Base-by-base conservation (phyloP, 2,329 filamentous ascomycete species). In the Aspergillus arachidicola region DNA sequence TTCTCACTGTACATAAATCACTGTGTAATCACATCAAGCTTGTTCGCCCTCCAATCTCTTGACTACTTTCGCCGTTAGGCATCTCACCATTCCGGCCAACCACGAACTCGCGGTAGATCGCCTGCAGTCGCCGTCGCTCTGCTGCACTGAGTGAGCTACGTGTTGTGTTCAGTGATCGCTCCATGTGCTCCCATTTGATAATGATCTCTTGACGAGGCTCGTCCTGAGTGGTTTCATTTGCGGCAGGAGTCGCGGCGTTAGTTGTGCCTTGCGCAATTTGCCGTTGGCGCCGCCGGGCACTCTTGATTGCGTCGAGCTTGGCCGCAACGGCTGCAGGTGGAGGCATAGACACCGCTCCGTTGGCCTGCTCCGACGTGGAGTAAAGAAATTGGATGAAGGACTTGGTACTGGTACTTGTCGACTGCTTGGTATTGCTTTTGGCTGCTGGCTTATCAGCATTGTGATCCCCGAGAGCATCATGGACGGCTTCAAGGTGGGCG, bases 401-500 rank as follows among this genome's bases (percentile, higher is more conserved):
- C 62, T 75, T 78, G 68, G 62, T 78, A 73, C 67, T 75, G 74
- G 58, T 78, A 75, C 66, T 63, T 56, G 72, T 58, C 5, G 79
- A 72, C 26, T 68, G 65, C 54, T 74, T 76, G 7, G 69, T 64
- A 10, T 66, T 68, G 30, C 72, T 70, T 38, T 71, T 78, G 66
- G 46, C 69, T 64, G 53, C 70, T 55, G 63, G 55, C 64, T 85
- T 82, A 34, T 87, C 82, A 10, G 66, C 67, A 0, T 72, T 69
- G 36, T 69, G 72, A 71, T 89, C 87, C 59, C 88, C 90, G 0
- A 99, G 86, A 2, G 96, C 89, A 69, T 97, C 94, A 75, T 99
- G 95, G 67, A 99, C 97, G 32, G 95, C 95, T 80, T 98, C 94
- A 6, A 99, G 85, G 76, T 99, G 95, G 0, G 95, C 94, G 69